Evolutionary conservation across 1,139 yeast species (phyloP), one percentile per base, ranked within the genome.

Genomic region (Spencermartinsiella ligniputridi): DNA sequence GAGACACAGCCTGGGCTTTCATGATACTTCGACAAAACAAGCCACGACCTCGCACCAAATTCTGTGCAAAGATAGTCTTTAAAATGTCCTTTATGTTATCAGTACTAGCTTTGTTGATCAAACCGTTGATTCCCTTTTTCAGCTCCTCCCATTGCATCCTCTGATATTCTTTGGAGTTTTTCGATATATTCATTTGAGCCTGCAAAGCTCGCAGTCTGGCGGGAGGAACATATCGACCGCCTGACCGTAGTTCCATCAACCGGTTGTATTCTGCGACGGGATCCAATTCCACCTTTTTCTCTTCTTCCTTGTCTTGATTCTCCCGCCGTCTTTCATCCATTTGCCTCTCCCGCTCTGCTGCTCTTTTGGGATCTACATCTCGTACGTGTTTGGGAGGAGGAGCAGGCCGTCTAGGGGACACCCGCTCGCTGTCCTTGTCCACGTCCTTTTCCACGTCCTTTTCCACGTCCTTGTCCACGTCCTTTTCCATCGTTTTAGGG

Each of bases 31-130:
- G 69, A 19, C 78, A 75, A 25, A 83, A 62, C 2, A 81, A 52
- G 0, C 94, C 94, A 42, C 74, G 69, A 0, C 83, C 89, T 43
- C 87, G 66, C 6, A 70, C 55, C 17, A 86, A 52, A 55, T 86
- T 84, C 46, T 73, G 53, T 37, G 64, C 61, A 56, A 86, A 78
- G 17, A 85, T 57, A 6, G 72, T 76, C 13, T 71, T 60, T 3
- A 74, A 74, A 5, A 74, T 68, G 2, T 62, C 66, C 44, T 74
- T 73, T 29, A 85, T 61, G 50, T 82, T 83, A 2, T 66, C 57
- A 12, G 57, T 61, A 47, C 69, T 72, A 8, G 75, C 71, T 44
- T 70, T 69, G 50, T 75, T 72, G 22, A 84, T 58, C 6, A 71
- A 61, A 3, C 75, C 70, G 44, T 74, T 71, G 42, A 85, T 74